Conservation (phyloP, 1,284 basidiomycete species). For the Peniophora sp. region DNA sequence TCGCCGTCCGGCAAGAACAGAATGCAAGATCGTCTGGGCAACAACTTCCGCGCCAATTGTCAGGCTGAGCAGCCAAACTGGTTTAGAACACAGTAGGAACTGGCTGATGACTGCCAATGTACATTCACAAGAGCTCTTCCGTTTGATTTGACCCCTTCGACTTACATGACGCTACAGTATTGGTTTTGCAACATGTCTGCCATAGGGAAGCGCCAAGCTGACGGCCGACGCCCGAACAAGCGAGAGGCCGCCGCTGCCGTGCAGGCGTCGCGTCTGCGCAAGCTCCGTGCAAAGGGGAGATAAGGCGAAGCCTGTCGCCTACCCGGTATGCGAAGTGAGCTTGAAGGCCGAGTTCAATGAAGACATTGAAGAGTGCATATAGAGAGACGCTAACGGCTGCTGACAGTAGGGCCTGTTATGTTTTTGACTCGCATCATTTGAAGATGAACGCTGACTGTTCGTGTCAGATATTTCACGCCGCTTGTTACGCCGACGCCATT, state of each 20-base stretch:
- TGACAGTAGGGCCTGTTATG: constrained; percentile 72
- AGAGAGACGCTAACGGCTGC: constrained; percentile 85
- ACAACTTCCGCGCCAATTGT: constrained; percentile 94
- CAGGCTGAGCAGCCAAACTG: constrained; percentile 79
- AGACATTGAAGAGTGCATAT: constrained; percentile 98
- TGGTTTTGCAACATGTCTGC: constrained; percentile 67
- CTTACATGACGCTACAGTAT: constrained; percentile 42
- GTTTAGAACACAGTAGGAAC: constrained; percentile 83
- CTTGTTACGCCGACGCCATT: constrained; percentile 79
- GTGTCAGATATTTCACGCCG: constrained; percentile 79
- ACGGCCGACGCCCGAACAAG: constrained; percentile 41
- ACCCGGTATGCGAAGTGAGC: constrained; percentile 94
- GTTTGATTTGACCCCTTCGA: constrained; percentile 11
- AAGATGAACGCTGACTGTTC: constrained; percentile 6
- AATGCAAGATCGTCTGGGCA: constrained; percentile 89
- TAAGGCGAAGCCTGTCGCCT: constrained; percentile 73
- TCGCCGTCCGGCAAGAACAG: constrained; percentile 64
- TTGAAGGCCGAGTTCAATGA: constrained; percentile 92
- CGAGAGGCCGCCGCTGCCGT: constrained; percentile 62
- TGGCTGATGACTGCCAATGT: constrained; percentile 89
- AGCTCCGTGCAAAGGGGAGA: constrained; percentile 75
- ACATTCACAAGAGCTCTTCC: constrained; percentile 35
- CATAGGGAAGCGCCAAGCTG: constrained; percentile 59
- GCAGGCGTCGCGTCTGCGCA: constrained; percentile 62
- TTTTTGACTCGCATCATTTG: background rate